Base-by-base conservation (phyloP, 768 basidiomycete species). In the Psilocybe cyanescens region DNA sequence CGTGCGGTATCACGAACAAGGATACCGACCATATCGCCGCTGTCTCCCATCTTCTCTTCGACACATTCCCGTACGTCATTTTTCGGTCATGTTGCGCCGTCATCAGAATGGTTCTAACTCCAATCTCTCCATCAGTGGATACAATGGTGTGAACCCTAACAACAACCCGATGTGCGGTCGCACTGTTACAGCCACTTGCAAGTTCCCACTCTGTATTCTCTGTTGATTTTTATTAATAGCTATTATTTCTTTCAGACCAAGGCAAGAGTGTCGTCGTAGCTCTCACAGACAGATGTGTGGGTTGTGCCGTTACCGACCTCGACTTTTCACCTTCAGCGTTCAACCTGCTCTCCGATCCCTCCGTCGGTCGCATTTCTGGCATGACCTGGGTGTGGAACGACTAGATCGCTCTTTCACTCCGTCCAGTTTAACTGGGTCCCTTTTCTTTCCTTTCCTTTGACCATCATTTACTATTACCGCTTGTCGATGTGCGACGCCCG, bases 91-190 rank as follows among this genome's bases (percentile, higher is more conserved):
- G 39, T 41, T 58, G 19, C 62, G 37, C 57, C 53, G 57, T 24
- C 45, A 39, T 35, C 52, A 29, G 30, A 17, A 14, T 9, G 19
- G 48, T 31, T 44, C 56, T 63, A 33, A 47, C 39, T 31, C 56
- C 30, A 58, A 16, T 49, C 41, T 55, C 56, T 39, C 24, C 24
- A 55, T 29, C 60, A 91, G 89, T 48, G 83, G 79, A 8, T 89
- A 86, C 70, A 55, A 73, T 16, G 81, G 82, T 28, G 78, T 53
- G 5, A 85, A 94, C 78, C 89, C 92, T 29, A 94, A 94, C 73
- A 68, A 64, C 58, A 93, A 95, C 77, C 91, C 92, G 35, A 71
- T 94, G 57, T 94, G 93, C 70, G 75, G 76, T 65, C 79, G 74
- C 67, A 65, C 75, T 57, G 74, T 90, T 57, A 69, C 58, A 7